Conservation (phyloP, 768 basidiomycete genomes). For the Hygrophorus russula region DNA sequence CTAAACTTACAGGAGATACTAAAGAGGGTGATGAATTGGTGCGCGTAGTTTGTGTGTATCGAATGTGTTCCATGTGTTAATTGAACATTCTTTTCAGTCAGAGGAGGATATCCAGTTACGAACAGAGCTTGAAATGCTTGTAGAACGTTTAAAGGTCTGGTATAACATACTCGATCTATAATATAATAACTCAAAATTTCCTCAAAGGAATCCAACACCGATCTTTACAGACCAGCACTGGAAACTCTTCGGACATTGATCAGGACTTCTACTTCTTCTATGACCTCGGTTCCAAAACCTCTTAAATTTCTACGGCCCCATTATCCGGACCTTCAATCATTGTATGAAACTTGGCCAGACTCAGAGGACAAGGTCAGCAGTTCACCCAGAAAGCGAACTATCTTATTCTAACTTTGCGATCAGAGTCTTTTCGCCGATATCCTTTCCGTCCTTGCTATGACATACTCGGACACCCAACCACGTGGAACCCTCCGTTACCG, state of each 20-base stretch:
- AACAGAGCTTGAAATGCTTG: slow-evolving; percentile 92
- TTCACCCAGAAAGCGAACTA: background rate
- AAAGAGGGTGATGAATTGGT: slow-evolving; percentile 75
- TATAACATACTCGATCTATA: background rate
- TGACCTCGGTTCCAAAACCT: slow-evolving; percentile 99
- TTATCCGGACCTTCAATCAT: slow-evolving; percentile 73
- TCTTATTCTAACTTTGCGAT: background rate
- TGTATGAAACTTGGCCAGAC: slow-evolving; percentile 73
- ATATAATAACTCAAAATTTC: slow-evolving; percentile 10
- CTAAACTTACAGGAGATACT: slow-evolving; percentile 41
- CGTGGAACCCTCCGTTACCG: slow-evolving; percentile 93
- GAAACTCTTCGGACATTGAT: slow-evolving; percentile 92
- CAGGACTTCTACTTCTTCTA: slow-evolving; percentile 92
- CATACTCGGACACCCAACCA: slow-evolving; percentile 95
- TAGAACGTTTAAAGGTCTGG: slow-evolving; percentile 82
- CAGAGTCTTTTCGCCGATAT: slow-evolving; percentile 95
- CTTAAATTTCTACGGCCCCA: slow-evolving; percentile 95
- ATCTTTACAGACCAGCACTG: slow-evolving; percentile 79
- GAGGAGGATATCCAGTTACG: slow-evolving; percentile 94
- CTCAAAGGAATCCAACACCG: slow-evolving; percentile 74
- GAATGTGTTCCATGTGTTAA: no score
- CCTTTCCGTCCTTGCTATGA: slow-evolving; percentile 97
- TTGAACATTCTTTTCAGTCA: slow-evolving; percentile 40
- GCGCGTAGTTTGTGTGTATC: slow-evolving; percentile 22
- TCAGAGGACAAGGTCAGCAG: slow-evolving; percentile 64